phyloP scores from a whole-genome alignment of 805 yeast species.

The Kazachstania kunashirensis region DNA sequence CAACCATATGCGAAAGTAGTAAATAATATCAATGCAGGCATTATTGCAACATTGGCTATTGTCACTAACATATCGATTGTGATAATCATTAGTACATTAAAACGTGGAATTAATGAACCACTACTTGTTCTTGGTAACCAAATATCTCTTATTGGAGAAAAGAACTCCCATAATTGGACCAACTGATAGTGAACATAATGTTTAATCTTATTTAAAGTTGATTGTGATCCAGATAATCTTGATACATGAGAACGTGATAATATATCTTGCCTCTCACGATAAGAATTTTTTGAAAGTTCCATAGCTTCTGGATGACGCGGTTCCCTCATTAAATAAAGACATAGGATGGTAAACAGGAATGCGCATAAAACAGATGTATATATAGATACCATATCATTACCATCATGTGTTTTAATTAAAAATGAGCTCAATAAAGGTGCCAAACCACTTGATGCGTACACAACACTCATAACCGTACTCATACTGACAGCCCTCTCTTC shows the following conservation, averaged over 20 bases:
- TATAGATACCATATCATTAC: conserved; percentile 27
- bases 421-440: conserved; percentile 57
- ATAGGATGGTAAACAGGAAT: conserved; percentile 29
- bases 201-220: neutral
- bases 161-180: conserved; percentile 18
- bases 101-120: conserved; percentile 32
- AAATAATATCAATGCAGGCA: conserved; percentile 40
- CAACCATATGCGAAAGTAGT: conserved; percentile 46
- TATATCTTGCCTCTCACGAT: conserved; percentile 3
- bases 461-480: conserved; percentile 49
- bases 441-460: conserved; percentile 49
- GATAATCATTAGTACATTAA: conserved; percentile 41
- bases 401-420: conserved; percentile 22
- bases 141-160: conserved; percentile 44
- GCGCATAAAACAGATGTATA: conserved; percentile 23
- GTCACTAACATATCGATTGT: conserved; percentile 37
- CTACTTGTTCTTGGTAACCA: conserved; percentile 32
- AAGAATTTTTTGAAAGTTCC: conserved; percentile 36
- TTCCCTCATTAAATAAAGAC: conserved; percentile 44
- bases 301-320: conserved; percentile 51
- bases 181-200: conserved; percentile 9
- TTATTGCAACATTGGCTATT: conserved; percentile 33
- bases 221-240: neutral
- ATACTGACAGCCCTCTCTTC: conserved; percentile 46
- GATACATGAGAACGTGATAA: neutral